These are phyloP conservation scores for Wallacemonas sp. DNA, from an alignment of 208 protist genomes.

Conservation along the genomic window DNA sequence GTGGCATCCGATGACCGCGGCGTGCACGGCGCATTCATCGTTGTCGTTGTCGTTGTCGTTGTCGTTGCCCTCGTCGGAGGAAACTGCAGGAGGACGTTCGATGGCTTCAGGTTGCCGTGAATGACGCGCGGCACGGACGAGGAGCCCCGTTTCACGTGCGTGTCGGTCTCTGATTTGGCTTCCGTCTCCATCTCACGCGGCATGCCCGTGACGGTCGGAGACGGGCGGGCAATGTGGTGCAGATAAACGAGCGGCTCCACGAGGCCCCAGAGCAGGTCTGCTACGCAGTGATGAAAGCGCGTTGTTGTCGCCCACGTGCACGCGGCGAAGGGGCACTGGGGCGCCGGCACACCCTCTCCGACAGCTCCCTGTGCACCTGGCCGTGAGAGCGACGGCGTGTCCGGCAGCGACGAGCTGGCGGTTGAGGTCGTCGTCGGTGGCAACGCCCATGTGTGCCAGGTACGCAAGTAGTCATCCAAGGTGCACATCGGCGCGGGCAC, in stretches of 20 bases:
- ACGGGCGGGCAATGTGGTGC: conserved; percentile 12
- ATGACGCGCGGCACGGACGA: conserved; percentile 14
- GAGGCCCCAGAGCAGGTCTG: conserved; percentile 24
- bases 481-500: background rate
- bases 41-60: too few species aligned
- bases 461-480: background rate
- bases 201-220: too few species aligned
- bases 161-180: background rate
- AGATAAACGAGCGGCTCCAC: conserved; percentile 22
- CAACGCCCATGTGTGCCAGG: background rate
- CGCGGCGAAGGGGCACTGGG: background rate
- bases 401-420: background rate
- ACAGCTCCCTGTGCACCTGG: too few species aligned
- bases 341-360: too few species aligned
- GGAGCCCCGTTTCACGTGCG: background rate
- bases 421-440: background rate
- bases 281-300: background rate
- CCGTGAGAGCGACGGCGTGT: background rate
- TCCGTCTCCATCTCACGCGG: background rate
- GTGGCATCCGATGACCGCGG: background rate
- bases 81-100: conserved; percentile 47
- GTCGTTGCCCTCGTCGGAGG: background rate
- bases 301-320: background rate
- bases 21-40: too few species aligned
- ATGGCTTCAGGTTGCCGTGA: conserved; percentile 62